Percentiles rank a stretch among this genome's conserved stretches.
Evolutionary conservation across 179 eudicot species (phyloP).

Genomic region (Beta corolliflora): DNA sequence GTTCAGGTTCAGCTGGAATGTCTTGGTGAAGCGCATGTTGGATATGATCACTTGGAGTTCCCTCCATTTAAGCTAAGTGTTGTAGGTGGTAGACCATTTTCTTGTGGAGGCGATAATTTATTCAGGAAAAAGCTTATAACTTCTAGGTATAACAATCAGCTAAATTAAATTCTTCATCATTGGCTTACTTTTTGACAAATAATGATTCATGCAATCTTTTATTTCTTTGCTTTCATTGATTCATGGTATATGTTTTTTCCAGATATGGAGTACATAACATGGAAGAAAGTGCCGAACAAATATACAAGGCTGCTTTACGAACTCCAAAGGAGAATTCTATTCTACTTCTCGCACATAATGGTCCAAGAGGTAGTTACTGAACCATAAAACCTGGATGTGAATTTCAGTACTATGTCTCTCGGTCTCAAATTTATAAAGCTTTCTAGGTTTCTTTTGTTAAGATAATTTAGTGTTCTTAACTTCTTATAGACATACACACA

Average conservation of each 20-base stretch:
- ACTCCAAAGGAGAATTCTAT: constrained; percentile 64
- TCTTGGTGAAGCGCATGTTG: constrained; percentile 82
- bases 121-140: constrained; percentile 60
- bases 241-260: constrained; percentile 8
- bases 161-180: neutral
- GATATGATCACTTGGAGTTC: constrained; percentile 70
- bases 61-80: constrained; percentile 70
- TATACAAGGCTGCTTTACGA: constrained; percentile 59
- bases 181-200: no score
- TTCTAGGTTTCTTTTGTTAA: no score
- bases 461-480: no score
- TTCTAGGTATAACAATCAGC: constrained; percentile 50
- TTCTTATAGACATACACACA: no score
- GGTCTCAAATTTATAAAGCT: no score
- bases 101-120: constrained; percentile 67
- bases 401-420: no score
- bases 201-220: no score
- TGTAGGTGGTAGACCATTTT: constrained; percentile 94
- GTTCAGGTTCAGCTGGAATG: constrained; percentile 41
- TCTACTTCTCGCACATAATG: constrained; percentile 86
- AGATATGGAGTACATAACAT: constrained; percentile 70
- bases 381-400: no score
- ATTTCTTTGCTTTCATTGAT: neutral
- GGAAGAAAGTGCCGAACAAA: constrained; percentile 76
- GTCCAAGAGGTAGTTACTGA: constrained; percentile 77